These are phyloP conservation scores for Epithemia pelagica DNA, from an alignment of 108 stramenopile species.

Conservation along the genomic window DNA sequence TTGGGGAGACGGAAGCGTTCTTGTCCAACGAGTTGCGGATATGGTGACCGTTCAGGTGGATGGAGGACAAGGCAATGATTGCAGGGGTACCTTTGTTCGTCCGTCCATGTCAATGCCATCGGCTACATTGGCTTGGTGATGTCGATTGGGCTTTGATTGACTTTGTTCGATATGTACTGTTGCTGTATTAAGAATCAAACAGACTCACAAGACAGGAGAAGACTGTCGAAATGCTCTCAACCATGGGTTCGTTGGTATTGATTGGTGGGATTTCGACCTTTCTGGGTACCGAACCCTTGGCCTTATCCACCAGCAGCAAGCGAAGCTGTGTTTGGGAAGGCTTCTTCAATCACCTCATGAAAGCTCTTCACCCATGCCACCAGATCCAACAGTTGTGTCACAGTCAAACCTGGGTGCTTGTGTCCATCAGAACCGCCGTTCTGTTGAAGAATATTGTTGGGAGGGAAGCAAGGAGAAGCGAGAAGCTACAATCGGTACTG, in stretches of 20 bases:
- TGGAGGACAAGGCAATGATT: no score
- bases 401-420: constrained; percentile 64
- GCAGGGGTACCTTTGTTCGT: no score
- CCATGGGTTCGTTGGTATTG: constrained; percentile 12
- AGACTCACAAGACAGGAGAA: constrained; percentile 3
- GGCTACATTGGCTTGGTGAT: constrained; percentile 7
- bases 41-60: no score
- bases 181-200: neutral
- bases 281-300: constrained; percentile 10
- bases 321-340: constrained; percentile 67
- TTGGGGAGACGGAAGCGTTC: no score
- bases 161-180: constrained; percentile 5
- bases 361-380: constrained; percentile 86
- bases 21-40: no score
- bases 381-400: constrained; percentile 80
- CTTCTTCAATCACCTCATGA: constrained; percentile 79
- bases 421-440: constrained; percentile 82
- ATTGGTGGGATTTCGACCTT: constrained; percentile 10
- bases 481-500: no score
- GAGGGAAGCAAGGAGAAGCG: no score
- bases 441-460: constrained; percentile 79
- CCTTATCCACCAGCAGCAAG: constrained; percentile 33
- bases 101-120: constrained; percentile 6
- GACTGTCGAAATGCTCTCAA: constrained; percentile 3
- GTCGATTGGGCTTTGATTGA: constrained; percentile 11